These are phyloP conservation scores for Irineochytrium annulatum DNA, from an alignment of 192 early-diverging fungal genomes.

Conservation along the genomic window DNA sequence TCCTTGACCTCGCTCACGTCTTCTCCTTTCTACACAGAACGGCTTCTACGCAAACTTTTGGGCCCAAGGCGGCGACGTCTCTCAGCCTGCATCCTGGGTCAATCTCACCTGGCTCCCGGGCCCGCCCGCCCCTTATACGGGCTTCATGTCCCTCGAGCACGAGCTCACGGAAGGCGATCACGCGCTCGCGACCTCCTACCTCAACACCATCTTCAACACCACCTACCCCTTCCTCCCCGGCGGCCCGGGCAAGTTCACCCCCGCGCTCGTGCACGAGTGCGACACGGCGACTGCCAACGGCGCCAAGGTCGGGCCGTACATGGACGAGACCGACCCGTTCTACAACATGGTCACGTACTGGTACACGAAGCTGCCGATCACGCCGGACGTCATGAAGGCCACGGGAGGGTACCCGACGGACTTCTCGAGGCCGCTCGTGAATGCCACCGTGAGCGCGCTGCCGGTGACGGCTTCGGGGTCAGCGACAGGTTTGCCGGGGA, in stretches of 20 bases:
- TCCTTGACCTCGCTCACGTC: neutral
- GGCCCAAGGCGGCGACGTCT: neutral
- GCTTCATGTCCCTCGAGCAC: constrained; percentile 39
- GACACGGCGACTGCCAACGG: constrained; percentile 7
- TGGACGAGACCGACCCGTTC: constrained; percentile 12
- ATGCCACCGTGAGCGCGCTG: too few relatives aligned
- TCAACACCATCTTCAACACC: neutral
- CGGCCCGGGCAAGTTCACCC: constrained; percentile 1
- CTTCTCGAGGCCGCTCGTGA: neutral
- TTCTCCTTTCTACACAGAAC: neutral
- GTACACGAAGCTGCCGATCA: constrained; percentile 15
- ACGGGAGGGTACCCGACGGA: neutral
- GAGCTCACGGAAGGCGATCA: constrained; percentile 16
- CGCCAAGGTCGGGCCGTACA: too few relatives aligned
- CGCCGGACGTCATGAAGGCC: neutral
- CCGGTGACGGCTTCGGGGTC: too few relatives aligned
- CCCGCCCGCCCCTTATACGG: constrained; percentile 12
- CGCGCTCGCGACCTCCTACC: neutral
- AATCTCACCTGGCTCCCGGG: neutral
- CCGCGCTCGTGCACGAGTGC: constrained; percentile 18
- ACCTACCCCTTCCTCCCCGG: neutral
- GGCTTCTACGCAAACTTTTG: neutral
- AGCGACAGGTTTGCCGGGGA: too few relatives aligned
- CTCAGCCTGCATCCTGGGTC: neutral
- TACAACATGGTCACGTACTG: constrained; percentile 15